Percentiles rank a stretch among this genome's conserved stretches.
phyloP scores from a whole-genome alignment of 331 rosid species.

The Malus hybrid region DNA sequence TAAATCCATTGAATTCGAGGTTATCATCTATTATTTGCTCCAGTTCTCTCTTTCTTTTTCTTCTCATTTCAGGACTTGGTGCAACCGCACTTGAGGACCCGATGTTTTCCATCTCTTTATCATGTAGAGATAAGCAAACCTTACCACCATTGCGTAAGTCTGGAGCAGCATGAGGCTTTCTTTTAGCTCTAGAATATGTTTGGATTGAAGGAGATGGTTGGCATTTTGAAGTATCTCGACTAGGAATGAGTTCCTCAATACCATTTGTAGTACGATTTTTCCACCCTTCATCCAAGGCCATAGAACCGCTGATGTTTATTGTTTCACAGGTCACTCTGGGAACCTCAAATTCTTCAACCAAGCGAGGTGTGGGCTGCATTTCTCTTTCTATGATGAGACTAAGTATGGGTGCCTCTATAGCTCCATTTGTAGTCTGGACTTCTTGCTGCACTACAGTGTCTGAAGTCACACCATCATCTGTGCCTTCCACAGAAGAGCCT shows the following conservation, averaged over 20 bases:
- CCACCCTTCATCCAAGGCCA: slow-evolving; percentile 21
- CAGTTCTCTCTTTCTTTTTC: slow-evolving; percentile 46
- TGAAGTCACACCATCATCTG: slow-evolving; percentile 15
- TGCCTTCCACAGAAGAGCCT: slow-evolving; percentile 17
- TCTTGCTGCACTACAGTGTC: slow-evolving; percentile 21
- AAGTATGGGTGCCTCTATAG: slow-evolving; percentile 19
- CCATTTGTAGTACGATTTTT: slow-evolving; percentile 11
- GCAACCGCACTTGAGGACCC: slow-evolving; percentile 19
- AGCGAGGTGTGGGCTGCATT: slow-evolving; percentile 12
- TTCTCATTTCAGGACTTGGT: slow-evolving; percentile 16
- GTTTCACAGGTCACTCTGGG: slow-evolving; percentile 23
- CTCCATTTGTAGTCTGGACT: slow-evolving; percentile 19
- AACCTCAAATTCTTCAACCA: slow-evolving; percentile 25
- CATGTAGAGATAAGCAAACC: slow-evolving; percentile 30
- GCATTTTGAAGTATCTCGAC: slow-evolving; percentile 13
- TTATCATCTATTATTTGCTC: slow-evolving; percentile 31
- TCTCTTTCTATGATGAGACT: slow-evolving; percentile 21
- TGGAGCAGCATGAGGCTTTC: slow-evolving; percentile 15
- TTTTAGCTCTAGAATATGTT: slow-evolving; percentile 35
- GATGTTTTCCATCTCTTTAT: slow-evolving; percentile 23
- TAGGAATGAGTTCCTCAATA: slow-evolving; percentile 24
- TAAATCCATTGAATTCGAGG: slow-evolving; percentile 31
- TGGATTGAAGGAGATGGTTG: slow-evolving; percentile 21
- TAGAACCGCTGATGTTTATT: slow-evolving; percentile 24
- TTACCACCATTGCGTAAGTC: slow-evolving; percentile 18